Evolutionary conservation across 2,329 filamentous ascomycete species (phyloP).

Genomic region (Fusarium luffae): DNA sequence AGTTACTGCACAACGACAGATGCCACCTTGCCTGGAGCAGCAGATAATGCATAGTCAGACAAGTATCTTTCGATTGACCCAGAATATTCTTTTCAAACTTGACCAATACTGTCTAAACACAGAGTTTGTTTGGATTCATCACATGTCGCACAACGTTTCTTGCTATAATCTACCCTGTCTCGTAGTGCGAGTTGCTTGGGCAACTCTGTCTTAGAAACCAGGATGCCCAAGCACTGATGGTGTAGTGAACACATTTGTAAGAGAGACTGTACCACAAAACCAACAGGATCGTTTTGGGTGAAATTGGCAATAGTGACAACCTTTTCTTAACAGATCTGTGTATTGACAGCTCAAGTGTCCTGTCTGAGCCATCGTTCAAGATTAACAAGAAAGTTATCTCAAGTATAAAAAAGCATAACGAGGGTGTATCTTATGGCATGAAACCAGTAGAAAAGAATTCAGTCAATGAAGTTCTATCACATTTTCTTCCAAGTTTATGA

Average conservation of each 20-base stretch:
- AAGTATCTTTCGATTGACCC: neutral
- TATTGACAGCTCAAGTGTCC: neutral
- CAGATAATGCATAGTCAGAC: neutral
- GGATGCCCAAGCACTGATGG: neutral
- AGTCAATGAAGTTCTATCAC: neutral
- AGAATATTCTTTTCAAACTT: neutral
- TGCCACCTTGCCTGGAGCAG: neutral
- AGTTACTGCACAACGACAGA: neutral
- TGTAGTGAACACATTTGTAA: neutral
- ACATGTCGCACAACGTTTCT: neutral
- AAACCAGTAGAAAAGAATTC: accelerated
- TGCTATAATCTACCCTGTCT: neutral
- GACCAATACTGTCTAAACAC: neutral
- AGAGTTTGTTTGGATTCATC: neutral
- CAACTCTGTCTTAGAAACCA: neutral
- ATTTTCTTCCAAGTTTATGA: neutral
- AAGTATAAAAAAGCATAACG: accelerated
- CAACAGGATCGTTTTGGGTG: neutral
- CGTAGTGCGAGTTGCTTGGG: neutral
- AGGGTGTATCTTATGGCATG: neutral
- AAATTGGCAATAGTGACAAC: neutral
- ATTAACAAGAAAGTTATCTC: neutral
- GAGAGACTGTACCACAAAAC: neutral
- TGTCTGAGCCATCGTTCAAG: neutral
- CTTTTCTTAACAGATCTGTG: neutral